These are phyloP conservation scores for Marasmius sp. DNA, from an alignment of 1,284 basidiomycete genomes.

Conservation along the genomic window DNA sequence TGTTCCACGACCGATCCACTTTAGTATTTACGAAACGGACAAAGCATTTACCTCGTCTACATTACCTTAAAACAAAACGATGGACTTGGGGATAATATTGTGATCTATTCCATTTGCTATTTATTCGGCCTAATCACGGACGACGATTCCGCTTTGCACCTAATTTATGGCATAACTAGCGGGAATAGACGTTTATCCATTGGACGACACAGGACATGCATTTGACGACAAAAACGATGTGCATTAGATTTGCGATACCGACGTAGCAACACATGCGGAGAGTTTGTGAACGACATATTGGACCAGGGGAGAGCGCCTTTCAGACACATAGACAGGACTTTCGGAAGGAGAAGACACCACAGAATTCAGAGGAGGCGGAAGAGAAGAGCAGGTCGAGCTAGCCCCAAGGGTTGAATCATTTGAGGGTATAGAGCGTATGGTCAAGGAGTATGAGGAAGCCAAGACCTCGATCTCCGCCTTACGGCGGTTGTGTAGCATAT, in stretches of 20 bases:
- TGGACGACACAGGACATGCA: neutral
- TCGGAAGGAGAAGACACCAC: neutral
- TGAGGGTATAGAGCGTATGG: neutral
- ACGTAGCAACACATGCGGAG: neutral
- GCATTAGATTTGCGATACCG: neutral
- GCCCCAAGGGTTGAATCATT: neutral
- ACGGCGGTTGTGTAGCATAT: conserved; percentile 74
- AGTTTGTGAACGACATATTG: conserved; percentile 13
- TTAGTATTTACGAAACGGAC: too few relatives aligned
- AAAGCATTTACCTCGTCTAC: too few relatives aligned
- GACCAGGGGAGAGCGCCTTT: conserved; percentile 1
- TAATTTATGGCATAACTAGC: too few relatives aligned
- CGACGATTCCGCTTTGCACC: too few relatives aligned
- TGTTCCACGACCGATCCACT: too few relatives aligned
- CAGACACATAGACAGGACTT: neutral
- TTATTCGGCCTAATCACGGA: too few relatives aligned
- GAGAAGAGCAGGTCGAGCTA: neutral
- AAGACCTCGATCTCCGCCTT: conserved; percentile 92
- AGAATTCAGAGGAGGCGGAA: neutral
- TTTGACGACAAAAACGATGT: neutral
- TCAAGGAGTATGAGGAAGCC: neutral
- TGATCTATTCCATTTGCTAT: too few relatives aligned
- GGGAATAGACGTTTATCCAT: neutral
- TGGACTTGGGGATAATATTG: too few relatives aligned
- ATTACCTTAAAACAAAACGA: too few relatives aligned